Conservation (phyloP, 257 asterid genomes). For the Solanum pimpinellifolium region DNA sequence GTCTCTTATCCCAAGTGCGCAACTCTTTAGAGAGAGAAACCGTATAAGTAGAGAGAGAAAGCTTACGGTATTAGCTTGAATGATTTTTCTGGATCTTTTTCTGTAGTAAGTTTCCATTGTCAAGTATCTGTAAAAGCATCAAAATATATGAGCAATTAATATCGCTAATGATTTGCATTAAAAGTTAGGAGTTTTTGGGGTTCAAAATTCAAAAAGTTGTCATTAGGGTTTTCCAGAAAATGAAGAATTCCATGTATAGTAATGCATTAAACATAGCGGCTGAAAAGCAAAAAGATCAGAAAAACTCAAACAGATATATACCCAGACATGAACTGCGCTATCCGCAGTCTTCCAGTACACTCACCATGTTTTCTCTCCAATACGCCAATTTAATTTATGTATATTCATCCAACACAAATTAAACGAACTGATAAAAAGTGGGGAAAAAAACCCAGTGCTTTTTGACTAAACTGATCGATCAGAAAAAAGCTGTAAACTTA, state of each 20-base stretch:
- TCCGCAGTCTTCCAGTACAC: background rate
- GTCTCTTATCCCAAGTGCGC: background rate
- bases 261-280: slow-evolving; percentile 16
- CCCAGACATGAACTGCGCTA: slow-evolving; percentile 8
- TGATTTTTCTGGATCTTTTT: slow-evolving; percentile 39
- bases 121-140: slow-evolving; percentile 16
- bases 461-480: background rate
- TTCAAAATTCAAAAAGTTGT: background rate
- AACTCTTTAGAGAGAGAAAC: slow-evolving; percentile 3
- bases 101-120: slow-evolving; percentile 62
- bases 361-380: background rate
- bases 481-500: background rate
- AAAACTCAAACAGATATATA: slow-evolving; percentile 10
- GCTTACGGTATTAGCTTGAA: slow-evolving; percentile 21
- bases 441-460: background rate
- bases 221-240: slow-evolving; percentile 34
- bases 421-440: background rate
- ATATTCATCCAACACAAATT: background rate
- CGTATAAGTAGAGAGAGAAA: slow-evolving; percentile 7
- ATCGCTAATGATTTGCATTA: background rate
- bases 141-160: background rate
- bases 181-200: background rate
- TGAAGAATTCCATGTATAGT: slow-evolving; percentile 15
- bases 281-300: slow-evolving; percentile 8
- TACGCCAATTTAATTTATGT: background rate